Evolutionary conservation across 306 rosid genomes (phyloP).

Genomic region (Carpinus fangiana): DNA sequence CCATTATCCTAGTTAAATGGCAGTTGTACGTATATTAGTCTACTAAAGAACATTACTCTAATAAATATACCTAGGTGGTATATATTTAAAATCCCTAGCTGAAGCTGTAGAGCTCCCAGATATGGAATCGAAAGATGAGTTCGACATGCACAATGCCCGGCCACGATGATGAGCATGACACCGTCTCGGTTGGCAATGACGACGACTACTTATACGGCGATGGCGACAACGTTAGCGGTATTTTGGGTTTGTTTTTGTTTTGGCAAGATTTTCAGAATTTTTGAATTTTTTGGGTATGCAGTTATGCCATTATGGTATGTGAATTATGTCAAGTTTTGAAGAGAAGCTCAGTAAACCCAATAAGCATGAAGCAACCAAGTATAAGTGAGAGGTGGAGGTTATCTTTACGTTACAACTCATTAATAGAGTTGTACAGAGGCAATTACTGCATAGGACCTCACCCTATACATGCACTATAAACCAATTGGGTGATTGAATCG

Average conservation of each 20-base stretch:
- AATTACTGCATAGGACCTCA: background rate
- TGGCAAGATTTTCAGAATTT: no score
- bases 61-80: no score
- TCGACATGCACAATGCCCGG: slow-evolving; percentile 56
- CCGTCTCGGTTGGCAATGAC: slow-evolving; percentile 38
- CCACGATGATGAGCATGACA: slow-evolving; percentile 33
- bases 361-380: background rate
- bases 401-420: background rate
- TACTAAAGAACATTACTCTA: no score
- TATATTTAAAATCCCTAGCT: background rate
- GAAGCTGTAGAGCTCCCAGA: background rate
- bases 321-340: background rate
- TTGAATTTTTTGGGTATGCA: no score
- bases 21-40: no score
- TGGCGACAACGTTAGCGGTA: slow-evolving; percentile 43
- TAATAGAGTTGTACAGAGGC: no score
- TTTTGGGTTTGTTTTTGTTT: no score
- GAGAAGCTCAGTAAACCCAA: background rate
- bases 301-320: background rate
- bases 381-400: background rate
- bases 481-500: no score
- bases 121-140: slow-evolving; percentile 64
- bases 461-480: background rate
- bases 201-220: slow-evolving; percentile 58
- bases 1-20: no score